These are phyloP conservation scores for Dichomitus squalens DNA, from an alignment of 1,284 basidiomycete genomes.

Conservation along the genomic window DNA sequence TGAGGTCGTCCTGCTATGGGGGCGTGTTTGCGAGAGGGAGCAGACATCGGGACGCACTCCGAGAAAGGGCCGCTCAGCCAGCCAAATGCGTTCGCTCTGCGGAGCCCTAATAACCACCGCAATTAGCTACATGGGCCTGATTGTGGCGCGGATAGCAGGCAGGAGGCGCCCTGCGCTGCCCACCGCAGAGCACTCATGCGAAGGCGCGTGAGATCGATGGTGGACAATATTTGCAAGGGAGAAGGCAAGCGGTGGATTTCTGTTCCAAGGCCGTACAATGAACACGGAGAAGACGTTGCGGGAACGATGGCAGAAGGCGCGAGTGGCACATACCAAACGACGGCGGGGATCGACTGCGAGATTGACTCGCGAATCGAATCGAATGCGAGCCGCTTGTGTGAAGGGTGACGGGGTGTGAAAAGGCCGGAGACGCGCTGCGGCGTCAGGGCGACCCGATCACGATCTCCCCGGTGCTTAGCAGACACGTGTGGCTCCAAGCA, in stretches of 20 bases:
- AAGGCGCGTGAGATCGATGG: background rate
- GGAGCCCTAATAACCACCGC: background rate
- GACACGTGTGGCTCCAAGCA: slow-evolving; percentile 12
- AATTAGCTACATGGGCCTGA: slow-evolving; percentile 12
- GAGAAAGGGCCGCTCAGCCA: background rate
- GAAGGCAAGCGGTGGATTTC: background rate
- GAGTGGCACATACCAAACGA: background rate
- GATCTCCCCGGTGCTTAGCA: slow-evolving; percentile 7
- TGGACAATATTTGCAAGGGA: background rate
- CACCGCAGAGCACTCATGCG: slow-evolving; percentile 4
- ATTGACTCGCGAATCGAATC: too few species aligned
- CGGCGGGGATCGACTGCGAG: too few species aligned
- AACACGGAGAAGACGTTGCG: background rate
- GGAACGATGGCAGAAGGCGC: background rate
- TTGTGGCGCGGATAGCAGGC: slow-evolving; percentile 18
- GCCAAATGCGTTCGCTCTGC: background rate
- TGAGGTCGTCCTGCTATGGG: background rate
- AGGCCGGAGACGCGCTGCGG: slow-evolving; percentile 5
- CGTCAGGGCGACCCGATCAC: slow-evolving; percentile 10
- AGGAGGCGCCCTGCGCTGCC: slow-evolving; percentile 1
- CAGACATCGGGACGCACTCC: background rate
- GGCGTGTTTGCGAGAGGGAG: background rate
- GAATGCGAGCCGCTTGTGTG: slow-evolving; percentile 7
- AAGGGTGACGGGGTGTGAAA: slow-evolving; percentile 23
- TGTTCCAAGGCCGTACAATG: background rate